Conservation (phyloP, 2,329 filamentous ascomycete species). For the Colletotrichum costaricense region DNA sequence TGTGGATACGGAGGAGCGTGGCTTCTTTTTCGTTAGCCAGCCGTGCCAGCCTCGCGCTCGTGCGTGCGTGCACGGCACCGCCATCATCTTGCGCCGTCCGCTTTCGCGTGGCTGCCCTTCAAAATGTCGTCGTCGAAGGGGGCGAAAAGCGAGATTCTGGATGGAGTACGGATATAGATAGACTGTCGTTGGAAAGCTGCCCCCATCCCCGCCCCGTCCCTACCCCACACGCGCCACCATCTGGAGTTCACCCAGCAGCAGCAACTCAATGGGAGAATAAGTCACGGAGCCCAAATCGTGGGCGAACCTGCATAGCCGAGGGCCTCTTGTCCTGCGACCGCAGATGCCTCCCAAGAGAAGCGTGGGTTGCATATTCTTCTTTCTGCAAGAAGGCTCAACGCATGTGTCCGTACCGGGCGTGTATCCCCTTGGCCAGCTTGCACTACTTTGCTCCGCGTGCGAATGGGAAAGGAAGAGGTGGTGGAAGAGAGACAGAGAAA, state of each 20-base stretch:
- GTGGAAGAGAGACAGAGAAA: constrained; percentile 7
- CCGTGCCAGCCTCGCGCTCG: neutral
- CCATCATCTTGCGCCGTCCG: neutral
- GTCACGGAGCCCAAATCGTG: constrained; percentile 22
- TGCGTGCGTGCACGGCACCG: too few species aligned
- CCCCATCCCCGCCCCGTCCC: neutral
- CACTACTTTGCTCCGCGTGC: constrained; percentile 3
- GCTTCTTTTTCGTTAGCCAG: neutral
- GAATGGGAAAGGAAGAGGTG: neutral
- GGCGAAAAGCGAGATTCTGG: neutral
- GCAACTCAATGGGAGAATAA: neutral
- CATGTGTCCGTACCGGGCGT: constrained; percentile 18
- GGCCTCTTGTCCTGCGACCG: constrained; percentile 50
- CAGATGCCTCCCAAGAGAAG: constrained; percentile 32
- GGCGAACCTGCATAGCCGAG: constrained; percentile 51
- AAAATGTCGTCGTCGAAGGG: neutral
- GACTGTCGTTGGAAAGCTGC: neutral
- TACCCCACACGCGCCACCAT: constrained; percentile 35
- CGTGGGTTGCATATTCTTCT: constrained; percentile 35
- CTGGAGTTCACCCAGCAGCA: constrained; percentile 17
- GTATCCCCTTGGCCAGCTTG: constrained; percentile 16
- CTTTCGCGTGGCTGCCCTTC: neutral
- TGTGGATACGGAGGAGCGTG: neutral
- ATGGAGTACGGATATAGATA: neutral
- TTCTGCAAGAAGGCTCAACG: constrained; percentile 25